These are phyloP conservation scores for Trichopus zeylanicus DNA, from an alignment of 116 monocot genomes.

Conservation along the genomic window DNA sequence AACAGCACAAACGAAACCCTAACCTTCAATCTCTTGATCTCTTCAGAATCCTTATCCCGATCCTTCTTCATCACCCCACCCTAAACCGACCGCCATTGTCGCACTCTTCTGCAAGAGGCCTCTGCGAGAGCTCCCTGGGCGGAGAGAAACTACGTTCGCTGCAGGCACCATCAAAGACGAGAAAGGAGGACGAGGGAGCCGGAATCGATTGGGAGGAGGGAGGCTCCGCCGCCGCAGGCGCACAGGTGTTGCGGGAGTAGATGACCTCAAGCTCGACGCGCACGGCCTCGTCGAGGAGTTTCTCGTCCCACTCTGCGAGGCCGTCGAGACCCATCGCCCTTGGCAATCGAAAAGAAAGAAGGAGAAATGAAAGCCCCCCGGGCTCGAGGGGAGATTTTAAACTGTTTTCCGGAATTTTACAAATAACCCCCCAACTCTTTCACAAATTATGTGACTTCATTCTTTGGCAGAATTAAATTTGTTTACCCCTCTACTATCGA, in stretches of 20 bases:
- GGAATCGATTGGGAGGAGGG: too few species aligned
- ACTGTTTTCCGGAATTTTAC: too few species aligned
- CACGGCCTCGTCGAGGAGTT: slow-evolving; percentile 5
- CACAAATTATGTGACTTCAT: too few species aligned
- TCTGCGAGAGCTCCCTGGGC: slow-evolving; percentile 64
- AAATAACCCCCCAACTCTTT: too few species aligned
- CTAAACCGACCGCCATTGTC: slow-evolving; percentile 4
- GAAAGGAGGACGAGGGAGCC: background rate
- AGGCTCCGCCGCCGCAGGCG: background rate
- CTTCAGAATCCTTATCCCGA: slow-evolving; percentile 19
- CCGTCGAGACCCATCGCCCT: slow-evolving; percentile 1
- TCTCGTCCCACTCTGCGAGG: slow-evolving; percentile 8
- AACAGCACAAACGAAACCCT: background rate
- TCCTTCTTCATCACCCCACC: slow-evolving; percentile 12
- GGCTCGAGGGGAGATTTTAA: too few species aligned
- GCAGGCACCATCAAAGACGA: slow-evolving; percentile 2
- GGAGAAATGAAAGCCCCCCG: too few species aligned
- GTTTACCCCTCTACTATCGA: too few species aligned
- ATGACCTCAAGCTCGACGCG: slow-evolving; percentile 5
- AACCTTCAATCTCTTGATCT: slow-evolving; percentile 56
- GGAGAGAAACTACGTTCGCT: slow-evolving; percentile 41
- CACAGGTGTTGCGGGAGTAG: background rate
- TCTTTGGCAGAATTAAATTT: too few species aligned
- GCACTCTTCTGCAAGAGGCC: slow-evolving; percentile 11
- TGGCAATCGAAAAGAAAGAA: too few species aligned